These are phyloP conservation scores for Solanum sejunctum DNA, from an alignment of 257 asterid species.

Conservation along the genomic window DNA sequence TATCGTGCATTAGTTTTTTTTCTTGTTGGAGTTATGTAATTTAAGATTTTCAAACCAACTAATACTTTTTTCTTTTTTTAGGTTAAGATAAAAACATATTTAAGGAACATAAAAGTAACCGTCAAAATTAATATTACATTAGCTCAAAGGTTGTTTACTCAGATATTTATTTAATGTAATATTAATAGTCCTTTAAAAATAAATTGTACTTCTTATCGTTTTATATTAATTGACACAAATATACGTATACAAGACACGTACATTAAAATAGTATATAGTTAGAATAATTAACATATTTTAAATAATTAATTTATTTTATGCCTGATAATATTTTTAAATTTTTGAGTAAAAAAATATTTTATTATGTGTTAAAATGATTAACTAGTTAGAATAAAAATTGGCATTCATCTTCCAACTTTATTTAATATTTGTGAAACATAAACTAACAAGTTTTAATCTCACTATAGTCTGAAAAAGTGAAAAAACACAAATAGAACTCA, in stretches of 20 bases:
- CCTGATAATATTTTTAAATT: neutral
- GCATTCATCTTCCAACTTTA: neutral
- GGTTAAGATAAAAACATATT: no score
- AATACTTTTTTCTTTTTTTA: no score
- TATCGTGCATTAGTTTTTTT: no score
- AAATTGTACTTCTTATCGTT: neutral
- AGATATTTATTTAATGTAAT: neutral
- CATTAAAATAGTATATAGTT: neutral
- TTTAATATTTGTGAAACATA: neutral
- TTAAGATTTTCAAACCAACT: no score
- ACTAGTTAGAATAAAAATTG: neutral
- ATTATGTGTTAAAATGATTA: neutral
- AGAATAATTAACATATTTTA: neutral
- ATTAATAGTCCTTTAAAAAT: neutral
- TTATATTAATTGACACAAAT: neutral
- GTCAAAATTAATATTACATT: no score
- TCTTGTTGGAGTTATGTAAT: no score
- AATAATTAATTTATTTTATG: neutral
- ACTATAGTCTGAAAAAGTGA: no score
- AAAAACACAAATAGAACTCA: neutral
- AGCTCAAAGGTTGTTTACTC: no score
- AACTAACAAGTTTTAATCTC: neutral
- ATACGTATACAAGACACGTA: neutral
- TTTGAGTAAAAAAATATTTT: neutral
- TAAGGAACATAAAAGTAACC: no score